phyloP scores from a whole-genome alignment of 2,329 filamentous ascomycete genomes.

The Diaporthe velutina region DNA sequence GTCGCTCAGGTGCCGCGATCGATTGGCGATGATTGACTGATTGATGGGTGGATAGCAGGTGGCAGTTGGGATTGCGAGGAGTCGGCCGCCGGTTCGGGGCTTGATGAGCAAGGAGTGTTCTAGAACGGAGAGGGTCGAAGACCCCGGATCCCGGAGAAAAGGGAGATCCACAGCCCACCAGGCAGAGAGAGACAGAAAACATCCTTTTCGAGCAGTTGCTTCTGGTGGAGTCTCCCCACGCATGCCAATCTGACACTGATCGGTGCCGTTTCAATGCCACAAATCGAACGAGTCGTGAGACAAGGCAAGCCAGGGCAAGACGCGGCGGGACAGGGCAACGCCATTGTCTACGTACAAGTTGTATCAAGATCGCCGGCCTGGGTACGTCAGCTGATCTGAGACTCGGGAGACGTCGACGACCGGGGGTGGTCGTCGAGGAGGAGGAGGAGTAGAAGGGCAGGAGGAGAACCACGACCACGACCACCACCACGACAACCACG shows the following conservation, averaged over 20 bases:
- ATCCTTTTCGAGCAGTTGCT: not conserved
- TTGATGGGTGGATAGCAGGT: too few species aligned
- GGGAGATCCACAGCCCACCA: constrained; percentile 18
- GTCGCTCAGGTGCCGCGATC: constrained; percentile 9
- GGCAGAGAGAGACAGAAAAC: not conserved
- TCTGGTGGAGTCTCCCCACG: constrained; percentile 25
- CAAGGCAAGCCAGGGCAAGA: constrained; percentile 18
- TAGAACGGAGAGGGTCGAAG: constrained; percentile 16
- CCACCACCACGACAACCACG: too few species aligned
- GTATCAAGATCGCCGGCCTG: constrained; percentile 15
- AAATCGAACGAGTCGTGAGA: constrained; percentile 29
- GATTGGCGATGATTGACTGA: not conserved
- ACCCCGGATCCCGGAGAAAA: constrained; percentile 27
- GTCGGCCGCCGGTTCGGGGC: not conserved
- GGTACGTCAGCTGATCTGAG: constrained; percentile 23
- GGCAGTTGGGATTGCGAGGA: not conserved
- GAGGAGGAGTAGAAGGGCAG: not conserved
- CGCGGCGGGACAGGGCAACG: constrained; percentile 10
- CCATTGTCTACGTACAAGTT: constrained; percentile 1
- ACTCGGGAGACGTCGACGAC: constrained; percentile 13
- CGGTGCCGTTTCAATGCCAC: constrained; percentile 27
- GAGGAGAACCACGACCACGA: not conserved
- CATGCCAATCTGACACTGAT: constrained; percentile 25
- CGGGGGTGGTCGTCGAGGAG: not conserved
- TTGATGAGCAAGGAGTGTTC: constrained; percentile 20